Conservation (phyloP, 2,329 filamentous ascomycete genomes). For the Xylariaceae sp. region DNA sequence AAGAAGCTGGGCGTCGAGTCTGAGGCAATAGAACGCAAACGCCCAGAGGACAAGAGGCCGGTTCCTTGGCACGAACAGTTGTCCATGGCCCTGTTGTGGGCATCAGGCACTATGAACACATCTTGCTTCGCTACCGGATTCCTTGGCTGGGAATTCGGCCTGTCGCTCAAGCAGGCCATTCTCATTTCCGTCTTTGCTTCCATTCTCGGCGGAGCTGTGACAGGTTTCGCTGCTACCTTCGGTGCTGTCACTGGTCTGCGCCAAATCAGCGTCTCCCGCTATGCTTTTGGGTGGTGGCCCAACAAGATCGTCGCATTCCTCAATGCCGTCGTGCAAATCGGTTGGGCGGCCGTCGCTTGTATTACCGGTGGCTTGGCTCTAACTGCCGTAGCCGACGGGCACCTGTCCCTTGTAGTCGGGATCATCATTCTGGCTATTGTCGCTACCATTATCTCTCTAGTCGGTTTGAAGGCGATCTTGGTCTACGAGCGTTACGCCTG, state of each 20-base stretch:
- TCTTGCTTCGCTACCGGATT: slow-evolving; percentile 52
- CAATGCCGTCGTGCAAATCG: slow-evolving; percentile 48
- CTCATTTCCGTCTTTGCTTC: slow-evolving; percentile 46
- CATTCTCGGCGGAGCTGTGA: slow-evolving; percentile 41
- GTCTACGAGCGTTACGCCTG: slow-evolving; percentile 51
- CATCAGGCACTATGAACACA: slow-evolving; percentile 49
- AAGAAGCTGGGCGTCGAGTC: slow-evolving; percentile 47
- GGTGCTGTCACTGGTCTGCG: slow-evolving; percentile 49
- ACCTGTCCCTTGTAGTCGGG: slow-evolving; percentile 48
- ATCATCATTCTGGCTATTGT: slow-evolving; percentile 51
- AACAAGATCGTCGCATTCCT: slow-evolving; percentile 48
- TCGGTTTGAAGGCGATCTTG: slow-evolving; percentile 49
- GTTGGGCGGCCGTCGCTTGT: slow-evolving; percentile 50
- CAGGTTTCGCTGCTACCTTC: slow-evolving; percentile 50
- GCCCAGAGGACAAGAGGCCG: slow-evolving; percentile 42
- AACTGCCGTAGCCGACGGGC: slow-evolving; percentile 43
- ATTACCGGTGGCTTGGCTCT: slow-evolving; percentile 51
- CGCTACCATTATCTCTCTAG: slow-evolving; percentile 49
- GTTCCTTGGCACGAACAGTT: slow-evolving; percentile 23
- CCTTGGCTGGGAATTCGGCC: slow-evolving; percentile 47
- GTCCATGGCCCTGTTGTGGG: slow-evolving; percentile 52
- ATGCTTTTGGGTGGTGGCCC: slow-evolving; percentile 51
- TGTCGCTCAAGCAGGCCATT: slow-evolving; percentile 44
- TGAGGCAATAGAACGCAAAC: slow-evolving; percentile 44
- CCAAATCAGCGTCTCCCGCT: slow-evolving; percentile 49